Conservation (phyloP, 345 rosid genomes). For the Anastatica hierochuntica region DNA sequence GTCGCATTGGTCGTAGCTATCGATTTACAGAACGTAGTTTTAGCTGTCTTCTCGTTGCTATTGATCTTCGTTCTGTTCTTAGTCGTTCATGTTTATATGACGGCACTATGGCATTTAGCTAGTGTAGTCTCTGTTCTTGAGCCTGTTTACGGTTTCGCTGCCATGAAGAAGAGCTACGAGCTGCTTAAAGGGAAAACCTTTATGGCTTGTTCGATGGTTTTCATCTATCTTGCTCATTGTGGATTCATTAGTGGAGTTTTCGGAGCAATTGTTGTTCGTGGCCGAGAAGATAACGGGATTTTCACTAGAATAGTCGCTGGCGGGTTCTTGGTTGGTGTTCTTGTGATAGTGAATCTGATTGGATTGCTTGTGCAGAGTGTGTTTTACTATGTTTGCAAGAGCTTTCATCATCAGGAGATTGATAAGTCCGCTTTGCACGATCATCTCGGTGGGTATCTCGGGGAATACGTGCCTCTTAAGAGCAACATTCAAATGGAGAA, state of each 20-base stretch:
- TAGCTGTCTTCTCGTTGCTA: conserved; percentile 35
- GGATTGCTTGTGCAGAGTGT: conserved; percentile 90
- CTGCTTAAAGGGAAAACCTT: conserved; percentile 58
- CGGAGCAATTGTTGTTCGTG: conserved; percentile 58
- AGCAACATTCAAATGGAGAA: conserved; percentile 90
- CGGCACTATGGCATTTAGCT: conserved; percentile 90
- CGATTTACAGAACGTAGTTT: conserved; percentile 33
- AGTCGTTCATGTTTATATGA: conserved; percentile 76
- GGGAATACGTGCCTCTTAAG: conserved; percentile 86
- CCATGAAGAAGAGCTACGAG: conserved; percentile 88
- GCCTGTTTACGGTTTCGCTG: conserved; percentile 55
- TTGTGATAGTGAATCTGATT: conserved; percentile 79
- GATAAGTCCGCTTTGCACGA: conserved; percentile 71
- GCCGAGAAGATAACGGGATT: conserved; percentile 50
- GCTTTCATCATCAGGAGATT: conserved; percentile 70
- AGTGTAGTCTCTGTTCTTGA: conserved; percentile 92
- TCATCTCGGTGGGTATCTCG: conserved; percentile 93
- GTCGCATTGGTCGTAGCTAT: conserved; percentile 44
- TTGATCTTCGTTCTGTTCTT: conserved; percentile 42
- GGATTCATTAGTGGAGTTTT: conserved; percentile 37
- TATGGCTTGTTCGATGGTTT: conserved; percentile 57
- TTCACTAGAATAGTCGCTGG: conserved; percentile 57
- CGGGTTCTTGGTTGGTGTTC: conserved; percentile 65
- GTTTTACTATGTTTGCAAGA: conserved; percentile 87
- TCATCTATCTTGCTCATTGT: conserved; percentile 47